A percentile compares a stretch with the other conserved stretches of the same genome.
phyloP scores from a whole-genome alignment of 805 yeast species.

The Saccharomycopsis sp. region DNA sequence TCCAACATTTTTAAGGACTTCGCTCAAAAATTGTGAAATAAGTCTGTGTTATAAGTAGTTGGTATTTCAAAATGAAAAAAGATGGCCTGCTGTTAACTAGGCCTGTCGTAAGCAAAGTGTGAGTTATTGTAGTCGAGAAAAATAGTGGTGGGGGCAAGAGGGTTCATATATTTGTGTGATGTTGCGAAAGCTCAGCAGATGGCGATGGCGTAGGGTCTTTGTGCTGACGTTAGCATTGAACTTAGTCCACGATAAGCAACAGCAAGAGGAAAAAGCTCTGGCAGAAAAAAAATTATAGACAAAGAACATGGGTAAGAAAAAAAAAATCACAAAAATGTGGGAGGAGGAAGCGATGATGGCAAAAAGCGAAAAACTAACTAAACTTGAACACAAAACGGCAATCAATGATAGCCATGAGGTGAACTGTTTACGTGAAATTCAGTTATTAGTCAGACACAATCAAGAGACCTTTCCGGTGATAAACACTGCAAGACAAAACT shows the following conservation, averaged over 20 bases:
- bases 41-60: no score
- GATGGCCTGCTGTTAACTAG: not conserved
- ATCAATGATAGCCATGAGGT: not conserved
- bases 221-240: not conserved
- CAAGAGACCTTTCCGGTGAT: not conserved
- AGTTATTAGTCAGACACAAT: no score
- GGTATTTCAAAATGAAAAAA: no score
- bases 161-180: not conserved
- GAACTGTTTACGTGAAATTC: no score
- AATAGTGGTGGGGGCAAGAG: not conserved
- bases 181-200: not conserved
- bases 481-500: constrained; percentile 1
- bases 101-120: not conserved
- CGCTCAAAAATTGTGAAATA: no score
- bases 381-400: not conserved
- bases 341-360: constrained; percentile 7
- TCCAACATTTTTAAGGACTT: not conserved
- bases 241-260: not conserved
- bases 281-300: not conserved
- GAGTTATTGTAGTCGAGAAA: not conserved
- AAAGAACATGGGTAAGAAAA: constrained; percentile 1
- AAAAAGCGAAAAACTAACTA: not conserved
- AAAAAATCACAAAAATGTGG: no score
- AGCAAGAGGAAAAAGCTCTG: not conserved
- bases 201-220: not conserved